A percentile compares a stretch with the other conserved stretches of the same genome.
Conservation (phyloP, 352 stramenopile genomes). For the Phytophthora cactorum region DNA sequence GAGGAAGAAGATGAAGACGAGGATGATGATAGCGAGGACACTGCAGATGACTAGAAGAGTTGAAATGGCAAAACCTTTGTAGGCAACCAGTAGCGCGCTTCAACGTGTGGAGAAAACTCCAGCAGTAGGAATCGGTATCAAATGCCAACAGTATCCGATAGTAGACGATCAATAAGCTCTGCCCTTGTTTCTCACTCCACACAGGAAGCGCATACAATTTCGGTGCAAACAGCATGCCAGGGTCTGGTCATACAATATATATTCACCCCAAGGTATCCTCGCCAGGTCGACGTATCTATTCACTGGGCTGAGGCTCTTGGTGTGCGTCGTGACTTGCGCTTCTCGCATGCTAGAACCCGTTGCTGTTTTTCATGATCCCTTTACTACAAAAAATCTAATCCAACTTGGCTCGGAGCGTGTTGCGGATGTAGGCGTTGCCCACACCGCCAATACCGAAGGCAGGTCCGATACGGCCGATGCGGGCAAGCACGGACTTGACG, state of each 20-base stretch:
- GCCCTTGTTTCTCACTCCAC: too few relatives aligned
- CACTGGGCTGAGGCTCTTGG: constrained; percentile 7
- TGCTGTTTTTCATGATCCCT: constrained; percentile 9
- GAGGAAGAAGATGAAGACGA: constrained; percentile 51
- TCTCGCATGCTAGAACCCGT: constrained; percentile 21
- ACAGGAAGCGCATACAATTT: too few relatives aligned
- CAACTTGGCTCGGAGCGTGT: constrained; percentile 49
- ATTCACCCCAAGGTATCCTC: constrained; percentile 16
- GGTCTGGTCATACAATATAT: constrained; percentile 26
- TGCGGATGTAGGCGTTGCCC: constrained; percentile 80
- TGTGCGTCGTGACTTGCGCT: constrained; percentile 26
- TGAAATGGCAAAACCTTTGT: neutral
- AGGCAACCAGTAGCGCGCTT: too few relatives aligned
- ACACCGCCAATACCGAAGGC: constrained; percentile 91
- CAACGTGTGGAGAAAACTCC: too few relatives aligned
- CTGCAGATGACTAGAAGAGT: constrained; percentile 31
- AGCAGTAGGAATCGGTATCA: neutral
- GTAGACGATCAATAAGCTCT: constrained; percentile 22
- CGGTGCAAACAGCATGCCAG: too few relatives aligned
- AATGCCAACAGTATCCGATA: neutral
- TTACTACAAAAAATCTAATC: constrained; percentile 29
- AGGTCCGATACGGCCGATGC: constrained; percentile 87
- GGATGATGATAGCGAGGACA: constrained; percentile 38
- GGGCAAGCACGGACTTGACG: constrained; percentile 81
- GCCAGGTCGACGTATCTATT: constrained; percentile 5